Evolutionary conservation across 106 monocot species (phyloP).

Genomic region (Dendrobium chrysotoxum): DNA sequence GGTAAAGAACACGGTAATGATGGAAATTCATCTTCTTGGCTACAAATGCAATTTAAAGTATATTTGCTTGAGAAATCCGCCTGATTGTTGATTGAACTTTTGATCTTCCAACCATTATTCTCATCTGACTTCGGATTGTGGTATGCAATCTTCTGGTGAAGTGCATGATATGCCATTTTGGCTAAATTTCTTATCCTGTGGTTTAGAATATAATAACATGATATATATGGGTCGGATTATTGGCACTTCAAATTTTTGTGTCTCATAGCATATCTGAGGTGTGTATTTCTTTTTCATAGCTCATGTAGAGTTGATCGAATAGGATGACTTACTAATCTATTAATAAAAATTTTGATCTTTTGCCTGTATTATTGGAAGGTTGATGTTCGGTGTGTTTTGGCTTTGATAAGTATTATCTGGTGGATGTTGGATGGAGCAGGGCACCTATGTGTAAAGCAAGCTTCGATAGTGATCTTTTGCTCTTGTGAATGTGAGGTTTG

Average conservation of each 20-base stretch:
- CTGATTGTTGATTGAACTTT: neutral
- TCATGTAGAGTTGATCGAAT: no score
- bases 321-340: no score
- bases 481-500: neutral
- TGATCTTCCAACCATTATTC: neutral
- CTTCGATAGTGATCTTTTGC: neutral
- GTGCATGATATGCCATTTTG: neutral
- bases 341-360: no score
- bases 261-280: no score
- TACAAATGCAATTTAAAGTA: conserved; percentile 2
- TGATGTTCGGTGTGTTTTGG: no score
- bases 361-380: no score
- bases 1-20: neutral
- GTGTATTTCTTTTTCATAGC: no score
- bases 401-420: neutral
- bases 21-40: neutral
- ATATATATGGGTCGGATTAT: neutral
- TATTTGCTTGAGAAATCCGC: neutral
- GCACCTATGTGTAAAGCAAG: neutral
- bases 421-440: neutral
- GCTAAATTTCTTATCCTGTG: neutral
- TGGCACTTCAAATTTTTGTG: neutral
- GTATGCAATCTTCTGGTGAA: neutral
- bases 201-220: neutral
- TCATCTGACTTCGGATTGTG: neutral